Base-by-base conservation (phyloP, 352 stramenopile genomes). In the Phytophthora cajani region DNA sequence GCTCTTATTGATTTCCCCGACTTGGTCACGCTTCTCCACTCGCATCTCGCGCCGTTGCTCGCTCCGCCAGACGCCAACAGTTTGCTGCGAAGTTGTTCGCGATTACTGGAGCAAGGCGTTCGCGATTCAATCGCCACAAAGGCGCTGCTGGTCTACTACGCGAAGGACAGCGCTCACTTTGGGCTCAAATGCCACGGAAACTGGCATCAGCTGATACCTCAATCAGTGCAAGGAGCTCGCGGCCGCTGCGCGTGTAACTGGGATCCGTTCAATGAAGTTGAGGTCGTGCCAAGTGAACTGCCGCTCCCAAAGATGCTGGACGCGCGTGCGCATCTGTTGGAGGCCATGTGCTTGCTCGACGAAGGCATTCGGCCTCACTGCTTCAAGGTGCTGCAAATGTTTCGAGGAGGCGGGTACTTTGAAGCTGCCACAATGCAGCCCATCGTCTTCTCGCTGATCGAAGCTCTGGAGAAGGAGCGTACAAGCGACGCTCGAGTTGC, bases 141-240 rank as follows among this genome's bases (percentile, higher is more conserved):
- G 51, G 59, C 47, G 1, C 19, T 65, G 12, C 11, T 58, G 21
- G 9, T 19, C 33, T 58, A 44, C 25, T 66, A 58, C 21, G 33
- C 42, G 30, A 17, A 38, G 9, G 33, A 58, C 19, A 38, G 33
- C 36, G 49, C 47, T 42, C 59, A 65, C 16, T 65, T 65, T 42
- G 59, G 59, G 42, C 11, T 47, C 0, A 65, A 65, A 42, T 65
- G 59, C 52, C 5, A 5, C 19, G 49, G 59, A 38, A 47, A 65
- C 27, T 58, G 49, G 59, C 59, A 65, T 46, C 59, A 65, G 25
- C 21, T 58, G 19, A 51, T 65, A 14, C 59, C 59, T 14, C 19
- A 40, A 14, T 17, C 5, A 10, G 6, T 23, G 16, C 38, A 52
- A 17, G 40, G 56, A 52, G 56, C 56, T 23, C 21, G 38, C 27